These are phyloP conservation scores for Microdochium bolleyi DNA, from an alignment of 2,329 filamentous ascomycete genomes.

Conservation along the genomic window DNA sequence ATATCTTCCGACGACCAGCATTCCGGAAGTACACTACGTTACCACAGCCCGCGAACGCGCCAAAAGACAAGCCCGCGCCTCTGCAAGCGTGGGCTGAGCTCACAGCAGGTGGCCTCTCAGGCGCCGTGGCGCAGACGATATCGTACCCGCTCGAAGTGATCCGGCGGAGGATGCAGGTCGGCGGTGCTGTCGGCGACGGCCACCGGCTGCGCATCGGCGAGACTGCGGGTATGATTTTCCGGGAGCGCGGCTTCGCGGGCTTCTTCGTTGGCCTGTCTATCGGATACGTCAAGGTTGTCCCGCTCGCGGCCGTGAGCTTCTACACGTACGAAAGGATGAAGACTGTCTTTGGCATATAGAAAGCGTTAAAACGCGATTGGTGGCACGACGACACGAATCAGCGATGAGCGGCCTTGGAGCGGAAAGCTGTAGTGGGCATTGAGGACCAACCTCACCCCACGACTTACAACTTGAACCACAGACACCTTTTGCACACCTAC, in stretches of 20 bases:
- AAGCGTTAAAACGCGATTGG: too few relatives aligned
- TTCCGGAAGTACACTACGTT: constrained; percentile 70
- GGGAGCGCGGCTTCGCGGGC: constrained; percentile 67
- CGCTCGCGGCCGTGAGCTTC: constrained; percentile 69
- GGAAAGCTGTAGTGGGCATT: too few relatives aligned
- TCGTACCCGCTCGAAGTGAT: constrained; percentile 95
- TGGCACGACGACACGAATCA: too few relatives aligned
- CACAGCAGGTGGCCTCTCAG: constrained; percentile 74
- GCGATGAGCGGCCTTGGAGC: too few relatives aligned
- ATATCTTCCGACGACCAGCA: constrained; percentile 64
- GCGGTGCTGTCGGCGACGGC: constrained; percentile 87
- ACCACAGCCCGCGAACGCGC: constrained; percentile 46
- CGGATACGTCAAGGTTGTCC: constrained; percentile 89
- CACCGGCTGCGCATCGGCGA: constrained; percentile 70
- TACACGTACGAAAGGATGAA: constrained; percentile 60
- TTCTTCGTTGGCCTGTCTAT: constrained; percentile 93
- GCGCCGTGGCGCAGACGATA: constrained; percentile 80
- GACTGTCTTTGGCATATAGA: constrained; percentile 56
- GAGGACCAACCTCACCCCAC: too few relatives aligned
- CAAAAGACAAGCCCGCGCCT: constrained; percentile 56
- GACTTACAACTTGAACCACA: too few relatives aligned
- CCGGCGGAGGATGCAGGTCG: constrained; percentile 89
- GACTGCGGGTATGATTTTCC: constrained; percentile 66
- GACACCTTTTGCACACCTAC: too few relatives aligned
- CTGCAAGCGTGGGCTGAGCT: constrained; percentile 84